A percentile compares a stretch with the other conserved stretches of the same genome.
Evolutionary conservation across 768 basidiomycete genomes (phyloP).

Genomic region (Lactarius evosmus): DNA sequence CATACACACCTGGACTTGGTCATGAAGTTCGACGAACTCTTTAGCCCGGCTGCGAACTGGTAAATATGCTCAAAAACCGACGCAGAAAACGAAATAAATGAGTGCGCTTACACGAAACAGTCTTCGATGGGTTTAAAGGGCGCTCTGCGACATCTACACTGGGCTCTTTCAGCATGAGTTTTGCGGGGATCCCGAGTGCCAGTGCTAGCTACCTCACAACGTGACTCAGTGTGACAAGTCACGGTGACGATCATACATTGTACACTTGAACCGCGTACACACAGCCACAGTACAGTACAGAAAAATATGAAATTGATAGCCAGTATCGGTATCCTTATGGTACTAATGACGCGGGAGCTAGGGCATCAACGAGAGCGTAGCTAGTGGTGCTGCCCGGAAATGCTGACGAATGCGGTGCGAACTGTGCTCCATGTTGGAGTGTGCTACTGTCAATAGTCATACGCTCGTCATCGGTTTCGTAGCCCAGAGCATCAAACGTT

Average conservation of each 20-base stretch:
- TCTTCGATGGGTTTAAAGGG: not conserved
- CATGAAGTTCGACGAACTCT: conserved; percentile 86
- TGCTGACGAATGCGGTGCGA: conserved; percentile 15
- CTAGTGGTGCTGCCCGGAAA: conserved; percentile 26
- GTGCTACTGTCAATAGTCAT: conserved; percentile 20
- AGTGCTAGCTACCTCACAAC: not conserved
- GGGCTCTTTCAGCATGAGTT: not conserved
- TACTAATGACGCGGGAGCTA: conserved; percentile 27
- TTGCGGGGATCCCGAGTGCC: not conserved
- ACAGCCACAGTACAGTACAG: not conserved
- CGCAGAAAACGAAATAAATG: not conserved
- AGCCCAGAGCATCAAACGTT: conserved; percentile 49
- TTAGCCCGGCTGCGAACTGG: conserved; percentile 43
- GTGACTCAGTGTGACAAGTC: not conserved
- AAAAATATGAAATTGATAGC: not conserved
- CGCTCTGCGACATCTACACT: conserved; percentile 2
- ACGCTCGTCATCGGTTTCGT: conserved; percentile 48
- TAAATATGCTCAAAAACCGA: not conserved
- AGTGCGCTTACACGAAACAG: conserved; percentile 15
- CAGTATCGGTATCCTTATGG: not conserved
- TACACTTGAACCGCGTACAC: not conserved
- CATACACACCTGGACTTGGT: conserved; percentile 72
- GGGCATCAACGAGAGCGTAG: conserved; percentile 34
- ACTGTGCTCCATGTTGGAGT: conserved; percentile 20
- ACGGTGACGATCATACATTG: not conserved